These are phyloP conservation scores for Acacia melanoxylon DNA, from an alignment of 306 rosid species.

Conservation along the genomic window DNA sequence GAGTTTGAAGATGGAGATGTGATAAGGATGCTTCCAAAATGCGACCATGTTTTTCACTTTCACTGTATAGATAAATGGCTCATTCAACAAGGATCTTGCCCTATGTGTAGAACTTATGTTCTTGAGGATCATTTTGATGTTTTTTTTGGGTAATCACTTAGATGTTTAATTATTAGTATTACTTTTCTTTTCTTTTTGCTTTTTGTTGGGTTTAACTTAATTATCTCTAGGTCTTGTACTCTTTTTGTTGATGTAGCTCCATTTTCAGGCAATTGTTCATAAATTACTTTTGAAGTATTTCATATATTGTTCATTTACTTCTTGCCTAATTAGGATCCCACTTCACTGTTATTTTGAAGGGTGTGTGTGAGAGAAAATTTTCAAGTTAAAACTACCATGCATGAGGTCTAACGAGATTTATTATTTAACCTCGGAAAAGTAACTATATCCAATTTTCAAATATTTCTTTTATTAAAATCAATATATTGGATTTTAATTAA, in stretches of 20 bases:
- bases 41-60: slow-evolving; percentile 41
- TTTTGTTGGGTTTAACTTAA: background rate
- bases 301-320: background rate
- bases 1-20: slow-evolving; percentile 46
- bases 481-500: too few species aligned
- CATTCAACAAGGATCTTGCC: slow-evolving; percentile 46
- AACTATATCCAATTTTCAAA: too few species aligned
- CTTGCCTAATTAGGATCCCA: background rate
- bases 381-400: too few species aligned
- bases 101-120: slow-evolving; percentile 43
- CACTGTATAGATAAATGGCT: slow-evolving; percentile 51
- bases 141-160: background rate
- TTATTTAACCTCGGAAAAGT: too few species aligned
- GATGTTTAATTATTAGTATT: background rate
- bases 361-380: too few species aligned
- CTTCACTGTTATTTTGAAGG: too few species aligned
- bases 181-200: background rate
- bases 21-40: slow-evolving; percentile 46
- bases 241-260: background rate
- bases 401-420: background rate
- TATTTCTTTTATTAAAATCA: background rate
- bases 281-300: background rate
- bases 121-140: background rate
- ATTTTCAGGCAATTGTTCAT: background rate
- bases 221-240: background rate